Evolutionary conservation across 2,329 filamentous ascomycete species (phyloP).

Genomic region (Fusarium falciforme): DNA sequence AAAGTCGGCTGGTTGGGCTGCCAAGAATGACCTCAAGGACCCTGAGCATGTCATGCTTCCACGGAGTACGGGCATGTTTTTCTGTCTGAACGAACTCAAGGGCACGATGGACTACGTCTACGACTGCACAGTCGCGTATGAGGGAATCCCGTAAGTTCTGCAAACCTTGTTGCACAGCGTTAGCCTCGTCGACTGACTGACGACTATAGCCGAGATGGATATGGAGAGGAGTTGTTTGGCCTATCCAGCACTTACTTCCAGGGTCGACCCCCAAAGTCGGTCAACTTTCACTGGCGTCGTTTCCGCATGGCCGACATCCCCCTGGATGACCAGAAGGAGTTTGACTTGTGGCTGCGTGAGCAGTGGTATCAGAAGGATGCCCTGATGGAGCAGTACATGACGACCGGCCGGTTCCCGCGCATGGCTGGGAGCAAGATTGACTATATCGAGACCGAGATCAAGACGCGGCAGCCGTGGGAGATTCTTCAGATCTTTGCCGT

Average conservation of each 20-base stretch:
- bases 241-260: constrained; percentile 88
- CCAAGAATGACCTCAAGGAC: constrained; percentile 79
- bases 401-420: constrained; percentile 82
- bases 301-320: constrained; percentile 86
- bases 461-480: constrained; percentile 65
- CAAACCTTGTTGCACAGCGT: constrained; percentile 13
- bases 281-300: constrained; percentile 96
- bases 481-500: constrained; percentile 66
- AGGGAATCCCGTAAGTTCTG: constrained; percentile 84
- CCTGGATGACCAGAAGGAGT: constrained; percentile 76
- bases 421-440: constrained; percentile 63
- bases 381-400: constrained; percentile 84
- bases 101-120: constrained; percentile 85
- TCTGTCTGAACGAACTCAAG: constrained; percentile 81
- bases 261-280: constrained; percentile 89
- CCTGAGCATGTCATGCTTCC: constrained; percentile 81
- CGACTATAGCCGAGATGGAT: constrained; percentile 74
- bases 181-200: constrained; percentile 19
- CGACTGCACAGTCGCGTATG: constrained; percentile 95
- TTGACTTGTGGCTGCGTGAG: constrained; percentile 86
- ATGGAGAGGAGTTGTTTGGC: constrained; percentile 91
- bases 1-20: constrained; percentile 80
- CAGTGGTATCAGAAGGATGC: constrained; percentile 94
- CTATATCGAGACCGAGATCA: constrained; percentile 70
- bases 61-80: constrained; percentile 82